Evolutionary conservation across 2,329 filamentous ascomycete genomes (phyloP).

Genomic region (Cryphonectria naterciae): DNA sequence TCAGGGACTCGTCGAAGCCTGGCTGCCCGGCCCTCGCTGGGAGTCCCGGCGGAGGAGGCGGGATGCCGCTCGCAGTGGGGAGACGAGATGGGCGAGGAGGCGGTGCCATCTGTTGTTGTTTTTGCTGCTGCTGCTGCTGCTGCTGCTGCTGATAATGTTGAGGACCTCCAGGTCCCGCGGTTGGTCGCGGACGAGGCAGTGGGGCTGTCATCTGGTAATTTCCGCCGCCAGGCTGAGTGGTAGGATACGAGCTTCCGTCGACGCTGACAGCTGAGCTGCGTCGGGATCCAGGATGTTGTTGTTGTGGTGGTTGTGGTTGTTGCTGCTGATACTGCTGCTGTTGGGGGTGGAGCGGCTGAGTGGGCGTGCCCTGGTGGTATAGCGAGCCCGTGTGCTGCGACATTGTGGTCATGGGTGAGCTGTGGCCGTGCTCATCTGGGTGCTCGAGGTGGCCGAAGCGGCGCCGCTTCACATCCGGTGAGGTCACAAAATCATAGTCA

Average conservation of each 20-base stretch:
- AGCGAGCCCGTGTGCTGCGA: slow-evolving; percentile 20
- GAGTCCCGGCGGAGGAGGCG: slow-evolving; percentile 37
- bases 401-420: slow-evolving; percentile 4
- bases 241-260: slow-evolving; percentile 11
- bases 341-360: slow-evolving; percentile 16
- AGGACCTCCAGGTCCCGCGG: slow-evolving; percentile 10
- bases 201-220: slow-evolving; percentile 18
- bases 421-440: slow-evolving; percentile 28
- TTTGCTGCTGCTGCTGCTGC: neutral
- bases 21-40: slow-evolving; percentile 39
- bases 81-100: slow-evolving; percentile 52
- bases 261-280: slow-evolving; percentile 25
- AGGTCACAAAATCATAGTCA: slow-evolving; percentile 40
- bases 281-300: slow-evolving; percentile 19
- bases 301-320: neutral
- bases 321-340: slow-evolving; percentile 15
- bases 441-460: slow-evolving; percentile 38
- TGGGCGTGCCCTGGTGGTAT: neutral
- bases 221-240: slow-evolving; percentile 33
- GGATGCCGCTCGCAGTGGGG: slow-evolving; percentile 39
- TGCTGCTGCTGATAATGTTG: slow-evolving; percentile 5
- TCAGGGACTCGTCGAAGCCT: slow-evolving; percentile 58
- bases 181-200: slow-evolving; percentile 24
- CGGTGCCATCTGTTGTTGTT: slow-evolving; percentile 51
- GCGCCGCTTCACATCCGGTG: slow-evolving; percentile 41